Evolutionary conservation across 106 monocot genomes (phyloP).

Genomic region (Hemerocallis citrina): DNA sequence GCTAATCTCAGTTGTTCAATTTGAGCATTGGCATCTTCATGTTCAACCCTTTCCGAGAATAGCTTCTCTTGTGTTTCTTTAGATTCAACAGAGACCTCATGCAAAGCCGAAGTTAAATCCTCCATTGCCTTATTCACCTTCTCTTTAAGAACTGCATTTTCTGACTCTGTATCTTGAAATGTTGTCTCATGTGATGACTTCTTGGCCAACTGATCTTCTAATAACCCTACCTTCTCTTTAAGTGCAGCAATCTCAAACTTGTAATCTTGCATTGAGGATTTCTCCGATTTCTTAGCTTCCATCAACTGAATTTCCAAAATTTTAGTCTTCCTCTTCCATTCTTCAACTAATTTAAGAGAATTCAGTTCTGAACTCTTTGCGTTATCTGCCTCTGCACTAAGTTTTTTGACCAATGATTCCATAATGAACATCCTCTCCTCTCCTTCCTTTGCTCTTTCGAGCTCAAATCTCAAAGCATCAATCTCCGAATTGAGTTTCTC

Average conservation of each 20-base stretch:
- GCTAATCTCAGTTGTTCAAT: no score
- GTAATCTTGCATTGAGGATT: conserved; percentile 22
- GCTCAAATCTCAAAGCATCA: conserved; percentile 26
- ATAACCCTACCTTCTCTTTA: conserved; percentile 18
- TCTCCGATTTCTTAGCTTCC: no score
- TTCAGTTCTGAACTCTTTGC: conserved; percentile 33
- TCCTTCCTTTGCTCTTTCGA: conserved; percentile 34
- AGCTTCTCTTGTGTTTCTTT: no score
- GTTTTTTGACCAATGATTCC: conserved; percentile 35
- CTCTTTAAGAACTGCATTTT: no score
- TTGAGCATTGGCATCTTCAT: conserved; percentile 26
- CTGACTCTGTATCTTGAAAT: no score
- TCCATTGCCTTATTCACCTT: conserved; percentile 62
- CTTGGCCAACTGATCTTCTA: conserved; percentile 15
- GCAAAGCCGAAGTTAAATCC: no score
- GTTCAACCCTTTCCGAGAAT: conserved; percentile 31
- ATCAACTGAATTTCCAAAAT: conserved; percentile 23
- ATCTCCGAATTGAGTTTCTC: conserved; percentile 28
- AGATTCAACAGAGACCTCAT: no score
- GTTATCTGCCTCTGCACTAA: conserved; percentile 28
- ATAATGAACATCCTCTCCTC: conserved; percentile 29
- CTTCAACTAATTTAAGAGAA: conserved; percentile 20
- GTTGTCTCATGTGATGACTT: no score
- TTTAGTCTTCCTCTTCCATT: conserved; percentile 43
- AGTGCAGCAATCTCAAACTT: conserved; percentile 27